Evolutionary conservation across 352 stramenopile genomes (phyloP), one percentile per base, ranked within the genome.

Genomic region (Phytophthora fragariaefolia): DNA sequence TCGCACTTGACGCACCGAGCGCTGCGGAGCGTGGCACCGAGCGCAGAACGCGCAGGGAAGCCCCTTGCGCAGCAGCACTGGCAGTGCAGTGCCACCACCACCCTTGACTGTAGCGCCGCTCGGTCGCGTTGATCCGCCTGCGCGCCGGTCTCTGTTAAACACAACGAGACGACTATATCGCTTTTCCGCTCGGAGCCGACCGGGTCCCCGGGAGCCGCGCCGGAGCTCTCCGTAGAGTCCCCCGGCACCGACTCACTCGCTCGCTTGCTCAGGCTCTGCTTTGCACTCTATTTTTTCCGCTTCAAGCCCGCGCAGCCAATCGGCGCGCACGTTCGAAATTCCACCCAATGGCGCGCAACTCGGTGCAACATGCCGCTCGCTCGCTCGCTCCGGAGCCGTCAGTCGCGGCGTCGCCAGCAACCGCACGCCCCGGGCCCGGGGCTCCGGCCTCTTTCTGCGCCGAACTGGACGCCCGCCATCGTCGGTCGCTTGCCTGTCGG

Each of bases 401-500:
- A 55, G 49, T 58, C 42, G 43, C 46, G 34, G 36, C 43, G 53
- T 61, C 48, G 56, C 42, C 12, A 58, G 42, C 45, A 57, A 53
- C 30, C 45, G 27, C 64, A 57, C 40, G 43, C 43, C 63, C 49
- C 55, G 54, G 51, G 7, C 28, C 24, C 55, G 24, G 34, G 53
- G 66, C 67, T 58, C 50, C 55, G 62, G 56, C 62, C 61, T 28
- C 63, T 73, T 73, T 76, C 58, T 73, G 64, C 69, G 50, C 69
- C 50, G 49, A 76, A 73, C 68, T 69, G 63, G 30, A 67, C 58
- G 63, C 51, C 23, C 38, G 46, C 49, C 53, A 66, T 65, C 58
- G 68, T 65, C 52, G 18, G 30, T 61, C 61, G 61, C 55, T 63
- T 49, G 66, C 48, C 53, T 59, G 54, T 66, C 61, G 36, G 61